These are phyloP conservation scores for Catenaria anguillulae DNA, from an alignment of 371 early-diverging fungal species.

Conservation along the genomic window DNA sequence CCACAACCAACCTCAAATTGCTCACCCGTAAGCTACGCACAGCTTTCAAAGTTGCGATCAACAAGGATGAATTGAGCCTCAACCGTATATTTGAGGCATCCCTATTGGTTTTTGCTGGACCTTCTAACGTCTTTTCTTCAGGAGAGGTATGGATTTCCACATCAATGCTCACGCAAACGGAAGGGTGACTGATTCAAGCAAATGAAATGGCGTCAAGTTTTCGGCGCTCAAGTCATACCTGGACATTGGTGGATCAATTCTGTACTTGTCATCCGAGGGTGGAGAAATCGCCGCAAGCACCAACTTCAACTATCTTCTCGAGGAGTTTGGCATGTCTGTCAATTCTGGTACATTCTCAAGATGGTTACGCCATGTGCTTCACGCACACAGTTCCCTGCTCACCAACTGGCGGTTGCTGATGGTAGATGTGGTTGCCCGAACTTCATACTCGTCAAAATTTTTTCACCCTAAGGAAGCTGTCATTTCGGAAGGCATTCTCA, in stretches of 20 bases:
- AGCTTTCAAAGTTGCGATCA: constrained; percentile 7
- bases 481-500: constrained; percentile 33
- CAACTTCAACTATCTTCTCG: constrained; percentile 42
- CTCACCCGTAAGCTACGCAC: background rate
- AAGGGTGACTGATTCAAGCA: no score
- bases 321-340: constrained; percentile 37
- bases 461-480: constrained; percentile 40
- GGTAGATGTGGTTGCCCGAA: constrained; percentile 30
- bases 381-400: no score
- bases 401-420: no score
- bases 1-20: background rate
- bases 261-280: constrained; percentile 35
- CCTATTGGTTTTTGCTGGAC: constrained; percentile 32
- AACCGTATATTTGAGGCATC: constrained; percentile 23
- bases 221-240: constrained; percentile 28
- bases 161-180: background rate
- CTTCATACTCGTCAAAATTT: constrained; percentile 29
- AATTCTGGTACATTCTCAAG: constrained; percentile 11
- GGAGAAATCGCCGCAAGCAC: constrained; percentile 31
- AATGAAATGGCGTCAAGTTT: no score
- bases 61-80: constrained; percentile 30
- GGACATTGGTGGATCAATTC: constrained; percentile 36
- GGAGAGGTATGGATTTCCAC: no score
- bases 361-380: no score
- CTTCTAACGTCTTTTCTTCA: constrained; percentile 27